Percentiles rank a stretch among this genome's conserved stretches.
Conservation (phyloP, 2,329 filamentous ascomycete genomes). For the Diaporthe nobilis region DNA sequence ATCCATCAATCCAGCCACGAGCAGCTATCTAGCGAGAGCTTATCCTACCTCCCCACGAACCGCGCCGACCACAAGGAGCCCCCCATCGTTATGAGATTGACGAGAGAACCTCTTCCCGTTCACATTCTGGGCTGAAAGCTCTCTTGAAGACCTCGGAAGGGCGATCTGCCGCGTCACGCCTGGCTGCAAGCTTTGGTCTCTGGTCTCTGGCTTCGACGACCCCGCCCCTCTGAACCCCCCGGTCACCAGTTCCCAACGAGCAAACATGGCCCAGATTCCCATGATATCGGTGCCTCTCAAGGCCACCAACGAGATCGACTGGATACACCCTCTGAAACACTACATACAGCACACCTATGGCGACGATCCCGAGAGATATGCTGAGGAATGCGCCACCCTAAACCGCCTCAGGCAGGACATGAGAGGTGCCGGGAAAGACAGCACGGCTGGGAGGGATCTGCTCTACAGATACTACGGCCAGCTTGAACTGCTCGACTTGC, state of each 20-base stretch:
- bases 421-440: slow-evolving; percentile 97
- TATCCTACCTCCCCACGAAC: slow-evolving; percentile 26
- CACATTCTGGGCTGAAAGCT: slow-evolving; percentile 37
- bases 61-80: background rate
- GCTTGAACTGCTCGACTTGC: slow-evolving; percentile 91
- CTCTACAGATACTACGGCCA: slow-evolving; percentile 98
- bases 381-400: slow-evolving; percentile 93
- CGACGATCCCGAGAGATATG: slow-evolving; percentile 96
- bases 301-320: slow-evolving; percentile 98
- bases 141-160: slow-evolving; percentile 15
- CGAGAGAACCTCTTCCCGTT: slow-evolving; percentile 3
- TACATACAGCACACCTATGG: slow-evolving; percentile 96
- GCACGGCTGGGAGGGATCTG: slow-evolving; percentile 91
- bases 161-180: slow-evolving; percentile 21
- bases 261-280: slow-evolving; percentile 82
- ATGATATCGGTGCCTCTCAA: slow-evolving; percentile 97
- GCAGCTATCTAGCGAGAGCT: slow-evolving; percentile 28
- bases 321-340: slow-evolving; percentile 89
- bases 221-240: slow-evolving; percentile 21
- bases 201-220: slow-evolving; percentile 35
- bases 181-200: slow-evolving; percentile 40
- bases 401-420: slow-evolving; percentile 98
- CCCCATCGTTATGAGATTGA: slow-evolving; percentile 40
- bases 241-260: slow-evolving; percentile 19
- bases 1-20: slow-evolving; percentile 11